phyloP scores from a whole-genome alignment of 1,284 basidiomycete genomes.

The Ustilago bromivora region DNA sequence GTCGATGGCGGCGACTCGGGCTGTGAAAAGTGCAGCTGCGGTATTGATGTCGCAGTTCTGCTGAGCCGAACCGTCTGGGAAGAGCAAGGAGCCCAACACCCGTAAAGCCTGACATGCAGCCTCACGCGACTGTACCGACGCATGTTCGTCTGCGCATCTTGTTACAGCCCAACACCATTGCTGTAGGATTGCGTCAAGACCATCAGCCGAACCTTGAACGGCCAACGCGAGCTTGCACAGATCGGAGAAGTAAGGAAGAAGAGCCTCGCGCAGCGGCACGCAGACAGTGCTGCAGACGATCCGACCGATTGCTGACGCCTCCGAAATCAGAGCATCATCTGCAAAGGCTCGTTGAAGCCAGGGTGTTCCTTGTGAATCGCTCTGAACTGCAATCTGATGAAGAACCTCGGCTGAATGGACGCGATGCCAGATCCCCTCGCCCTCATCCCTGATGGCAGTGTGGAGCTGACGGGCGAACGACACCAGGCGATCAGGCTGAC shows the following conservation, averaged over 20 bases:
- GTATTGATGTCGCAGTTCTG: not conserved
- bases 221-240: slow-evolving; percentile 35
- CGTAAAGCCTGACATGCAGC: slow-evolving; percentile 38
- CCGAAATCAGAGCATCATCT: slow-evolving; percentile 4
- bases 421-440: slow-evolving; percentile 49
- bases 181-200: slow-evolving; percentile 15
- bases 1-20: slow-evolving; percentile 41
- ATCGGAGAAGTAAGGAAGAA: slow-evolving; percentile 50
- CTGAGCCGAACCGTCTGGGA: slow-evolving; percentile 16
- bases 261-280: slow-evolving; percentile 52
- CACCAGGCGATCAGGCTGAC: slow-evolving; percentile 7
- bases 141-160: slow-evolving; percentile 42
- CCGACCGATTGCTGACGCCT: slow-evolving; percentile 19
- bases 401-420: slow-evolving; percentile 38
- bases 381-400: slow-evolving; percentile 22
- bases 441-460: slow-evolving; percentile 13
- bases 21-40: slow-evolving; percentile 28
- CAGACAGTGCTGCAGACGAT: slow-evolving; percentile 32
- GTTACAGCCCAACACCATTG: slow-evolving; percentile 31
- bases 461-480: slow-evolving; percentile 33
- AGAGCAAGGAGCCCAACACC: slow-evolving; percentile 29
- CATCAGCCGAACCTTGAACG: not conserved
- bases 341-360: slow-evolving; percentile 21
- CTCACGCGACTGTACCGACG: slow-evolving; percentile 52
- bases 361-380: slow-evolving; percentile 8